These are phyloP conservation scores for Salvia rosmarinus DNA, from an alignment of 257 asterid species.

Conservation along the genomic window DNA sequence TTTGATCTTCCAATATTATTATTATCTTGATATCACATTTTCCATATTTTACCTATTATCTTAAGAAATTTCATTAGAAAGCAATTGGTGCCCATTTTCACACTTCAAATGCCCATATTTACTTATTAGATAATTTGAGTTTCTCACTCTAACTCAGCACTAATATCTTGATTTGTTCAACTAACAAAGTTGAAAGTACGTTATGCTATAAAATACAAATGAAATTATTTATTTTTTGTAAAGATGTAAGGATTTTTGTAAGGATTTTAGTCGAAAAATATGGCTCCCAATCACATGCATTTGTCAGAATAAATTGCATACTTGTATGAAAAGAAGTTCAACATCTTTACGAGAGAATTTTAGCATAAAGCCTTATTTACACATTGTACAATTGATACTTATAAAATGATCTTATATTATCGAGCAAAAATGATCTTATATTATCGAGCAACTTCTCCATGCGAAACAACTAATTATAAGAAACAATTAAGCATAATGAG, in stretches of 20 bases:
- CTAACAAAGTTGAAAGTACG: neutral
- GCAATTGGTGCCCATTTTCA: conserved; percentile 22
- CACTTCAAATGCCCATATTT: neutral
- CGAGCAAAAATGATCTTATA: neutral
- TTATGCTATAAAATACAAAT: neutral
- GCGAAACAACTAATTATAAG: neutral
- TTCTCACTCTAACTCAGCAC: neutral
- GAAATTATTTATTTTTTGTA: neutral
- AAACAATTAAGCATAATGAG: neutral
- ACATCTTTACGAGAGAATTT: neutral
- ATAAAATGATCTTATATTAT: too few species aligned
- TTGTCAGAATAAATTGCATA: neutral
- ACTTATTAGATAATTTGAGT: neutral
- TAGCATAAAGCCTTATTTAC: conserved; percentile 10
- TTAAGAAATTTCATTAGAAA: neutral
- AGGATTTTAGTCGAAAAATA: neutral
- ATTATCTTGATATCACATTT: neutral
- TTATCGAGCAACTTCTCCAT: neutral
- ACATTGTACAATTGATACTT: neutral
- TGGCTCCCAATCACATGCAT: neutral
- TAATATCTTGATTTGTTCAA: neutral
- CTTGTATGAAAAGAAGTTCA: neutral
- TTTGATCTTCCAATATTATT: neutral
- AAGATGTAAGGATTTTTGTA: too few species aligned
- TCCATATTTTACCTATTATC: neutral